Evolutionary conservation across 495 filamentous ascomycete genomes (phyloP), one percentile per base, ranked within the genome.

Genomic region (Talaromyces borbonicus): DNA sequence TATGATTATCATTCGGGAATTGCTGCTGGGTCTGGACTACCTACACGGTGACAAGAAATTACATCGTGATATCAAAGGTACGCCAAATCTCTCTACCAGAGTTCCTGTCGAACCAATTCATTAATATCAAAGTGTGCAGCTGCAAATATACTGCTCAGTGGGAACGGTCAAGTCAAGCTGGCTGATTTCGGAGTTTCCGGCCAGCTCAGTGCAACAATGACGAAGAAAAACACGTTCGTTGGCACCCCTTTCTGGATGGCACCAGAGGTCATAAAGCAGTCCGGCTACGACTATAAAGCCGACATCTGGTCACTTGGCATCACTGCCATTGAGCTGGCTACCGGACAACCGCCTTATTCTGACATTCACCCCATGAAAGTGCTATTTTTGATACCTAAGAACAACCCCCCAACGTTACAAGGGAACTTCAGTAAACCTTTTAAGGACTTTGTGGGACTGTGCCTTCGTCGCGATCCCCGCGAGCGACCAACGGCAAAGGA

Each of bases 191-290:
- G 92, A 35, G 92, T 98, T 12, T 95, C 90, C 18, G 89, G 90
- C 11, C 92, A 98, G 57, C 72, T 98, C n/a, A 90, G 90, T 18
- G 87, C 88, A 1, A 96, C 92, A n/a, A 97, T 96, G 86, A 95
- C 93, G 19, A 95, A 96, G 67, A 95, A 95, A 63, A 98, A 97
- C 57, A 98, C 92, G 0, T 98, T 98, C 59, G 92, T 98, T 18
- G 92, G 92, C 11, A 97, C 92, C 2, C 92, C 92, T 0, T 98
- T 96, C 65, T 98, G 92, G 92, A 98, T 98, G 92, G 92, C 92
- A 4, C 92, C 92, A 7, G 92, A 98, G 62, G 92, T 98, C 24
- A 98, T 98, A 63, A 95, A 95, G 68, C 89, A 95, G 59, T 92
- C 87, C 42, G 92, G 92, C 31, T 98, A 98, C 63, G 90, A 96